Evolutionary conservation across 83 land plant genomes (phyloP), one percentile per base, ranked within the genome.

Genomic region (Thuja plicata): DNA sequence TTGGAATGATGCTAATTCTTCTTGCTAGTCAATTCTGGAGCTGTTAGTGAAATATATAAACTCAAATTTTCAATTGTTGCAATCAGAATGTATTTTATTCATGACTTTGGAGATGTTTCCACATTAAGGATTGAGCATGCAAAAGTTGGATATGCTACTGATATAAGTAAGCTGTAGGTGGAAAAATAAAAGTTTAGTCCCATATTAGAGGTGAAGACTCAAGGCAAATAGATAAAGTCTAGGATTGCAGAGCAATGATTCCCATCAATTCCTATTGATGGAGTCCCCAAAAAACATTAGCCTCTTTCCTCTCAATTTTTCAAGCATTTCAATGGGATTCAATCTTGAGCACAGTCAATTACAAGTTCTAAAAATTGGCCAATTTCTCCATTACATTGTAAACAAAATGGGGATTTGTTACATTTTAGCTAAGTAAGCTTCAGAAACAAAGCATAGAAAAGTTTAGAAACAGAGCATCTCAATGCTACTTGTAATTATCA

Each of bases 1-100:
- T n/a, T n/a, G n/a, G n/a, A n/a, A n/a, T n/a, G n/a, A n/a, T n/a
- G n/a, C n/a, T n/a, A n/a, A n/a, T n/a, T n/a, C n/a, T n/a, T n/a
- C n/a, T n/a, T n/a, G n/a, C n/a, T n/a, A n/a, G n/a, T n/a, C n/a
- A n/a, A n/a, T n/a, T n/a, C n/a, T n/a, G n/a, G n/a, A n/a, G n/a
- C n/a, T 13, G 88, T 97, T 32, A 90, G 93, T 87, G 99, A 94
- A 21, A 95, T 96, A 50, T 94, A 81, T 82, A 87, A 86, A 86
- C 41, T 88, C 54, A 78, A 27, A 38, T 81, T 88, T 38, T 19
- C 0, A 54, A 5, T 45, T 77, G 30, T 54, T 24, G 78, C n/a
- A 35, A 52, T 55, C 21, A 5, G 19, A 32, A 88, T 38, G 13
- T 48, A 38, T 35, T 76, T 21, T 46, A 43, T 27, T 19, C 84